Evolutionary conservation across 345 rosid genomes (phyloP), one percentile per base, ranked within the genome.

Genomic region (Capsella bursapastoris): DNA sequence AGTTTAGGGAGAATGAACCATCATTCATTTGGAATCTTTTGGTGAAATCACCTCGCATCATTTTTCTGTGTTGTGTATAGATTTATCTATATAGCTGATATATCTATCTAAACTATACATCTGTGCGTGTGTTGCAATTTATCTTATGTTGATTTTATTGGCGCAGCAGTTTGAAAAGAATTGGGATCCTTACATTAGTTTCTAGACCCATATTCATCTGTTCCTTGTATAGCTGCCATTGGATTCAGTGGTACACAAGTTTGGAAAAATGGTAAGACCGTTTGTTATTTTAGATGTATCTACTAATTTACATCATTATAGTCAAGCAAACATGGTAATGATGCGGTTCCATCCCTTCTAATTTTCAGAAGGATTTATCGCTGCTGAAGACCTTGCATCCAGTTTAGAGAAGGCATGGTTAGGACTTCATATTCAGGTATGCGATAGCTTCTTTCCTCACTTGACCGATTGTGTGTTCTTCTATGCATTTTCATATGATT

Each of bases 371-470:
- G 98, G 97, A 66, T 83, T 75, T 74, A 71, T 94, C n/a, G 43
- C 70, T 78, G 87, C 97, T 78, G 92, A 88, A 82, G 86, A 48
- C 65, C 79, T 94, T 16, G 84, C 91, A 27, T 86, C 93, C 57
- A 81, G 78, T 78, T 86, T 94, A 60, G 95, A 91, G 81, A 86
- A 87, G 77, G 97, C 90, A 7, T 88, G 88, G 89, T 27, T 91
- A 80, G 85, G 89, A 72, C 93, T 94, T 78, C 97, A 89, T 74
- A 79, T 89, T 72, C 95, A 91, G 90, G 97, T 90, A 79, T 47
- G 28, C 52, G 18, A 8, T 38, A 66, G n/a, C 57, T 75, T 49
- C 44, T 60, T 73, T 12, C 32, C 13, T 57, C 66, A 13, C 55
- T 59, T 50, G 27, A 48, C 31, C 6, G 44, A 55, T 34, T 75